phyloP scores from a whole-genome alignment of 768 basidiomycete genomes.

The Cystobasidium tubakii region DNA sequence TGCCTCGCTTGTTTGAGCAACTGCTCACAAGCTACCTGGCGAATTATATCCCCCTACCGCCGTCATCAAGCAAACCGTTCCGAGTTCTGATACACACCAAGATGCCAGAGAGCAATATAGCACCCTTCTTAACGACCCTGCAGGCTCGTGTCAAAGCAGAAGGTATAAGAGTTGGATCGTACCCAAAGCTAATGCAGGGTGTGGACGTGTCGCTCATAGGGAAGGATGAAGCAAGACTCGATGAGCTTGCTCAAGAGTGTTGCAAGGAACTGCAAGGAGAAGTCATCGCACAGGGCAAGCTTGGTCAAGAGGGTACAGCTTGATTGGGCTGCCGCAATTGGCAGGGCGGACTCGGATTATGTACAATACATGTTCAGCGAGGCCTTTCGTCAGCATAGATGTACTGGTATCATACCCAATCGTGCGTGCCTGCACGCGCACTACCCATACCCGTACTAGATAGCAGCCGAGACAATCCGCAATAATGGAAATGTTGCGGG shows the following conservation, averaged over 20 bases:
- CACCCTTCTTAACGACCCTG: slow-evolving; percentile 75
- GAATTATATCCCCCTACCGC: slow-evolving; percentile 69
- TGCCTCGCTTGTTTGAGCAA: slow-evolving; percentile 74
- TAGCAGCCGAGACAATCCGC: too few relatives aligned
- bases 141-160: slow-evolving; percentile 67
- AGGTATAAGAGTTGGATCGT: slow-evolving; percentile 56
- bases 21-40: slow-evolving; percentile 65
- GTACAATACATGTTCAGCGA: too few relatives aligned
- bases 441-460: too few relatives aligned
- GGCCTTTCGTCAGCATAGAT: too few relatives aligned
- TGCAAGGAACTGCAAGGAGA: slow-evolving; percentile 51
- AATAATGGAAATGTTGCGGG: too few relatives aligned
- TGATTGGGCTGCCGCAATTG: not conserved
- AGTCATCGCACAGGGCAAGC: slow-evolving; percentile 48
- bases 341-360: too few relatives aligned
- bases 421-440: too few relatives aligned
- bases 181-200: slow-evolving; percentile 52
- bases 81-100: slow-evolving; percentile 50
- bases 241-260: slow-evolving; percentile 50
- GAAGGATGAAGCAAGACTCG: slow-evolving; percentile 49
- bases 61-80: slow-evolving; percentile 17
- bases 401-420: too few relatives aligned
- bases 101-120: slow-evolving; percentile 72
- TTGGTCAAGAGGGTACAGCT: slow-evolving; percentile 41
- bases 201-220: slow-evolving; percentile 67